A percentile compares a stretch with the other conserved stretches of the same genome.
These are phyloP conservation scores for Ambrosia artemisiifolia DNA, from an alignment of 129 eudicot genomes.

Conservation along the genomic window DNA sequence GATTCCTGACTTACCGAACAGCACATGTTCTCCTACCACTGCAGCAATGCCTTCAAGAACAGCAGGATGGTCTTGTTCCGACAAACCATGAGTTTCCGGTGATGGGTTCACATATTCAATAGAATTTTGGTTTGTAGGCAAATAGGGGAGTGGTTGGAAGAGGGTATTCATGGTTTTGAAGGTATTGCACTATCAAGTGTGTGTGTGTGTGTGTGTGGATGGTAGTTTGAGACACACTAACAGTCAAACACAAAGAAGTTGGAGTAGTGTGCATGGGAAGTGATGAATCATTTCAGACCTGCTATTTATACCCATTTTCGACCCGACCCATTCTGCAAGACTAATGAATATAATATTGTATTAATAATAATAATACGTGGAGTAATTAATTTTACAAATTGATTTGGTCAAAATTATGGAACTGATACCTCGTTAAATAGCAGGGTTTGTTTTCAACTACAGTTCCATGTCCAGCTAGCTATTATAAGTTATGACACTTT, in stretches of 20 bases:
- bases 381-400: too few relatives aligned
- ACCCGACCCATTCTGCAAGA: conserved; percentile 14
- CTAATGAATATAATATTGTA: background rate
- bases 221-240: background rate
- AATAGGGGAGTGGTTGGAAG: background rate
- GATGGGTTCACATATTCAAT: background rate
- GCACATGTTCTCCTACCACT: conserved; percentile 60
- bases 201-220: background rate
- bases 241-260: background rate
- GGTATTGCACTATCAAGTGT: background rate
- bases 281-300: conserved; percentile 12
- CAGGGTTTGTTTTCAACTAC: too few relatives aligned
- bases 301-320: conserved; percentile 30
- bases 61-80: conserved; percentile 24
- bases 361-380: too few relatives aligned
- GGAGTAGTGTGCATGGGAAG: conserved; percentile 33
- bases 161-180: conserved; percentile 33
- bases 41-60: conserved; percentile 90
- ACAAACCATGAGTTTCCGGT: conserved; percentile 9
- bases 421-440: too few relatives aligned
- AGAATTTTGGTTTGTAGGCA: too few relatives aligned
- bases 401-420: too few relatives aligned
- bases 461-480: too few relatives aligned
- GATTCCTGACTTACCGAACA: conserved; percentile 21
- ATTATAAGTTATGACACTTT: too few relatives aligned